Percentiles rank a stretch among this genome's conserved stretches.
Conservation (phyloP, 306 rosid species). For the Pterocarpus santalinus region DNA sequence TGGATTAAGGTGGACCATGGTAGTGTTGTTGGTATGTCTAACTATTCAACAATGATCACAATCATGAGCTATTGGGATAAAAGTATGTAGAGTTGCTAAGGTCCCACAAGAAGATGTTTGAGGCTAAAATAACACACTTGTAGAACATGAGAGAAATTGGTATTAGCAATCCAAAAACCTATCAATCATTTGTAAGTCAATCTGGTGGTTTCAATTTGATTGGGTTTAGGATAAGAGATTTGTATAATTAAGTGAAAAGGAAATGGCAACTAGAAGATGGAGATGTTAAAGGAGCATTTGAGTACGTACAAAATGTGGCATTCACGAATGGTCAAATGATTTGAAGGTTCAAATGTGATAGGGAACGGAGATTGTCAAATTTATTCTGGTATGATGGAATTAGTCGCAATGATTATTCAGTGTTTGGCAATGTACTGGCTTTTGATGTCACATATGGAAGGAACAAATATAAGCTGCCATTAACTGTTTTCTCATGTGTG, state of each 20-base stretch:
- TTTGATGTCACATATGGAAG: background rate
- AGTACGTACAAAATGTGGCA: no score
- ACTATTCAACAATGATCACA: no score
- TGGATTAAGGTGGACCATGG: no score
- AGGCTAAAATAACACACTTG: background rate
- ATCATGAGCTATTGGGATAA: no score
- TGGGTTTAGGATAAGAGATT: background rate
- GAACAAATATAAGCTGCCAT: background rate
- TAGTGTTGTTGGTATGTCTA: no score
- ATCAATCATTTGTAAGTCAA: background rate
- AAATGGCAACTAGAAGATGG: background rate
- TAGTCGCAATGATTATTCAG: background rate
- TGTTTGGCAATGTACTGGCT: background rate
- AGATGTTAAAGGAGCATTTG: background rate
- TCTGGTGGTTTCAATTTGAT: background rate
- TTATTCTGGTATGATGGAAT: background rate
- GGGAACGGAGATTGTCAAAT: background rate
- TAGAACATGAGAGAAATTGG: background rate
- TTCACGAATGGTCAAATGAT: background rate
- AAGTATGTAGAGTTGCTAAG: no score
- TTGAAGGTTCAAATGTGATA: background rate
- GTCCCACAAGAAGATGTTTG: no score
- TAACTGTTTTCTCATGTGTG: background rate
- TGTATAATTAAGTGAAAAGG: background rate
- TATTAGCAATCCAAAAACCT: background rate